Base-by-base conservation (phyloP, 1,139 yeast species). In the Schwanniomyces etchellsii region DNA sequence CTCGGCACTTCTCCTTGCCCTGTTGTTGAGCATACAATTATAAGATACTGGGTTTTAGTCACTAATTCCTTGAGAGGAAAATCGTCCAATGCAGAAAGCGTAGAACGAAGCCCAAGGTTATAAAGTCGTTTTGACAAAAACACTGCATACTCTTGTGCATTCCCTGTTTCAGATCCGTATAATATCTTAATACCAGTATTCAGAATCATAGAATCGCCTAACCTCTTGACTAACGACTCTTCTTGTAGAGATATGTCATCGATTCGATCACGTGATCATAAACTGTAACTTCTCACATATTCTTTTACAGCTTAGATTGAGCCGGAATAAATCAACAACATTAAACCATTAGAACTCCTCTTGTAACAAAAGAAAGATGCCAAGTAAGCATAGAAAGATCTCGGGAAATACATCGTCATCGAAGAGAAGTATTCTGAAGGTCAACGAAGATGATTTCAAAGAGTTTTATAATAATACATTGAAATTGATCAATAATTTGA, bases 1-100 rank as follows among this genome's bases (percentile, higher is more conserved):
- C 83, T 56, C 0, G 99, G 98, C 20, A 91, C 55, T 41, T 83
- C 96, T 12, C 99, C 99, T 53, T 91, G 97, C 3, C 97, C 98
- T 0, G 95, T 82, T 0, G 99, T 91, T 1, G 96, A 80, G 47
- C 94, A 82, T 4, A 91, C 51, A 1, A 89, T 61, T 4, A 89
- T 66, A 27, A 86, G 61, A 27, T 68, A 62, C 23, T 60, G 50
- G 25, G 73, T 70, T 28, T 66, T 69, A 14, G 72, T 64, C 5
- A 71, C 66, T 31, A 74, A 60, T 35, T 61, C 64, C 45, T 64
- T 69, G 39, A 72, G 55, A 16, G 77, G 75, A 44, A 74, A 79
- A 26, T 75, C 81, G 43, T 88, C 93, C 45, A 86, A 55, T 0
- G 82, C 51, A 13, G 68, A 58, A 9, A 79, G 55, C 0, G 55